Evolutionary conservation across 192 early-diverging fungal genomes (phyloP), one percentile per base, ranked within the genome.

Genomic region (Coemansia sp.): DNA sequence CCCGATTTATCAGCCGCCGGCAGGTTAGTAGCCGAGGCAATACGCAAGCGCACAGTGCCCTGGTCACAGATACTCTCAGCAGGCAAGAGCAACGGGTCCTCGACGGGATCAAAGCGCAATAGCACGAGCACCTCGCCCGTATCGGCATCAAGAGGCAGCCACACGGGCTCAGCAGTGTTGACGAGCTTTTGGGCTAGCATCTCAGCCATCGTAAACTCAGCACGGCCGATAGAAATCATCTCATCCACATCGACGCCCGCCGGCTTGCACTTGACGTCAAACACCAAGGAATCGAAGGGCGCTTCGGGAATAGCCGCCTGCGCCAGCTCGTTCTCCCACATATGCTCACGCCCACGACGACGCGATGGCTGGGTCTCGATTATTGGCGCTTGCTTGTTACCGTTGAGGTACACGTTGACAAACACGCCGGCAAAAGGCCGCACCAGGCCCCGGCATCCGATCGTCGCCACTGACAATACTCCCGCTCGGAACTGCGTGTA

Each of bases 1-100:
- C 92, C 92, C 9, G 86, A 84, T 29, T 88, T 86, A 76, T 94
- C 92, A 7, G 86, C 90, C 37, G 89, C 89, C 11, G 85, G 85
- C 66, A 94, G 69, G 57, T 90, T 82, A 17, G 69, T 73, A 0
- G 87, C 91, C 4, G 84, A 83, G 2, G 88, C 48, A 19, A 89
- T 72, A 11, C 85, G 88, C 48, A 94, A 79, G 0, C 80, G 81
- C 61, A 94, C 69, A 59, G 76, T 86, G 48, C 92, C 92, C 82
- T 86, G 86, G 67, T 92, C 79, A 10, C 82, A 70, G 37, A 87
- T 81, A 62, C 76, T 80, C 72, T 87, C 86, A 4, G 63, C 44
- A n/a, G 76, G 51, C 53, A 75, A 44, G 36, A 85, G 64, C 59
- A 83, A 48, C 42, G 73, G 70, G 32, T 80, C 78, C 50, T 84